phyloP scores from a whole-genome alignment of 768 basidiomycete species.

The Lyophyllum shimeji region DNA sequence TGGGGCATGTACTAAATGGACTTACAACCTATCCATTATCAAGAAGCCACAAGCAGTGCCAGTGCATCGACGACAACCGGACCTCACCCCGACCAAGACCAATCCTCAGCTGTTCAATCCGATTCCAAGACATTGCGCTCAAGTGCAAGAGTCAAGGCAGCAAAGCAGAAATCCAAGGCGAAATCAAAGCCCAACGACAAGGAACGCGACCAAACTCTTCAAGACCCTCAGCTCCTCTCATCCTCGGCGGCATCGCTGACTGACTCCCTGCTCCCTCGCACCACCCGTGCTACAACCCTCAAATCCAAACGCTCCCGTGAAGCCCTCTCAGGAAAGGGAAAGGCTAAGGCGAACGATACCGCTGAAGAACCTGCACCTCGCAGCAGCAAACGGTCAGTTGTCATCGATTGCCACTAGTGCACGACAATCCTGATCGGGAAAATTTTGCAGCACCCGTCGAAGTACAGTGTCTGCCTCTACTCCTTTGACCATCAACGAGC shows the following conservation, averaged over 20 bases:
- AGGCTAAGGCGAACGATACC: slow-evolving; percentile 63
- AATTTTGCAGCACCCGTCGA: slow-evolving; percentile 54
- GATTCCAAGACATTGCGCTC: slow-evolving; percentile 65
- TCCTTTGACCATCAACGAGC: slow-evolving; percentile 73
- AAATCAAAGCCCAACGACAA: slow-evolving; percentile 55
- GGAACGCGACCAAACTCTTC: slow-evolving; percentile 46
- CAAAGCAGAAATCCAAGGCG: slow-evolving; percentile 69
- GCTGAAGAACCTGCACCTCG: slow-evolving; percentile 49
- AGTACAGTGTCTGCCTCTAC: slow-evolving; percentile 41
- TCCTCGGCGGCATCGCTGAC: slow-evolving; percentile 30
- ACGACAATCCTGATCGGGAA: slow-evolving; percentile 28
- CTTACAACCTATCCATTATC: slow-evolving; percentile 72
- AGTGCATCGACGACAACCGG: slow-evolving; percentile 44
- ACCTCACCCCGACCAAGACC: slow-evolving; percentile 43
- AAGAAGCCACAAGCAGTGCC: slow-evolving; percentile 72
- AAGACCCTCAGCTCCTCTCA: slow-evolving; percentile 26
- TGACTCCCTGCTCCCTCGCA: slow-evolving; percentile 37
- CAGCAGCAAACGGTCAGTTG: slow-evolving; percentile 62
- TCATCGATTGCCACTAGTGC: slow-evolving; percentile 23
- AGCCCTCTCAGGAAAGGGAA: slow-evolving; percentile 52
- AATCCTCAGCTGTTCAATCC: slow-evolving; percentile 35
- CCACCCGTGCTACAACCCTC: slow-evolving; percentile 43
- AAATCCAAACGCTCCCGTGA: slow-evolving; percentile 58
- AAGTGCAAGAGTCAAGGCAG: slow-evolving; percentile 75
- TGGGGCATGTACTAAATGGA: slow-evolving; percentile 90